Base-by-base conservation (phyloP, 2,329 filamentous ascomycete species). In the Phaeosphaeria sp. region DNA sequence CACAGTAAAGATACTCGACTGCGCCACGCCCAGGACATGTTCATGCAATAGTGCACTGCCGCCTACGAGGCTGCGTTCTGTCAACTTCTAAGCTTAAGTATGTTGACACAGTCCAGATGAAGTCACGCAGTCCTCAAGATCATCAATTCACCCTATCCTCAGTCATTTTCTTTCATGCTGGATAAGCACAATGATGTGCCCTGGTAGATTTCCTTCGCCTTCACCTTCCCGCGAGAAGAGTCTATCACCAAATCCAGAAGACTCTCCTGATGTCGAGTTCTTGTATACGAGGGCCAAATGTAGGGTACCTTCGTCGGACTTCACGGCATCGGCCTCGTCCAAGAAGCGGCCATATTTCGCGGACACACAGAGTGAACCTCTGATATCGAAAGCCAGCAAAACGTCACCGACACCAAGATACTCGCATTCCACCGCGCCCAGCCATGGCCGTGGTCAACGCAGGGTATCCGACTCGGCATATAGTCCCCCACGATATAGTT, bases 11-110 rank as follows among this genome's bases (percentile, higher is more conserved):
- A 55, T 45, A 53, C 40, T 30, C 30, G 46, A 51, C 61, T 61
- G 51, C 50, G 59, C 59, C 61, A 61, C 59, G 39, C 25, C 24
- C 47, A n/a, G 36, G 43, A 30, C 42, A 25, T 55, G 44, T 54
- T 36, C 25, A 48, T 59, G 27, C 52, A 49, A 43, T 40, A 33
- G 22, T 43, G 36, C 30, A 51, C 50, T 53, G 51, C 39, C 27
- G 45, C 50, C 50, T 57, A 22, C 24, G 27, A 53, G 47, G 25
- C 17, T 24, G 15, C 11, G 15, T 36, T 36, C 30, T 7, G 6
- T 22, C 11, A 2, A 43, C n/a, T 15, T 13, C 39, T 15, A 17
- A 39, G 45, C 3, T 44, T 25, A 50, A 55, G 46, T 45, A 44
- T n/a, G n/a, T n/a, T n/a, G n/a, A n/a, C n/a, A n/a, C n/a, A n/a